Base-by-base conservation (phyloP, 257 asterid species). In the Marsdenia floribunda region DNA sequence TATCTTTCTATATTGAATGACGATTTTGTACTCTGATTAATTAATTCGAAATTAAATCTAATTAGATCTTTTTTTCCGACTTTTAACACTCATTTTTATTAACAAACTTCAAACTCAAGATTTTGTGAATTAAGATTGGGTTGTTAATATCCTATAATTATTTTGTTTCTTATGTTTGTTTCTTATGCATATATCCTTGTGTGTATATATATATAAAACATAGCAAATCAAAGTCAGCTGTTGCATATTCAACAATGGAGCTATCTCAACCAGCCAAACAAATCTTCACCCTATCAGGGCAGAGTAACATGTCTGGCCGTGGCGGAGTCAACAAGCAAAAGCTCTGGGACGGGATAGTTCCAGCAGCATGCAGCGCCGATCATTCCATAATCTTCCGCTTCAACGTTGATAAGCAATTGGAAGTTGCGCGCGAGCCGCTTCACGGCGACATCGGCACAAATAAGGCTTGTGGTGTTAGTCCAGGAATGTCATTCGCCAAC, bases 301-400 rank as follows among this genome's bases (percentile, higher is more conserved):
- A 93, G 78, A 93, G 97, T 89, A 93, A 93, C 92, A 93, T 91
- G 98, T 87, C 97, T 37, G 97, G 98, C 76, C 96, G 97, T 21
- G 97, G 96, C 78, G 97, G 98, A 79, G 91, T 91, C 33, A 53
- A 81, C 87, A 69, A 71, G 49, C 82, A 85, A 75, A 80, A 81
- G 79, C 86, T 60, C 63, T 93, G 96, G 97, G 86, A 91, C 88
- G 93, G 59, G 88, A 67, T 93, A 79, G 86, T 90, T 13, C 98
- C 96, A 0, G 85, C 84, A 2, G 92, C 83, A 47, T 86, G 82
- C 80, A 37, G 80, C 77, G 72, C 93, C 5, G 96, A 91, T 79
- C 38, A 74, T 73, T 33, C 88, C 80, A 82, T 54, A 10, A 86
- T 89, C 78, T 74, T 73, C 87, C 96, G 92, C 66, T 86, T 91